Conservation (phyloP, 495 filamentous ascomycete genomes). For the Neurospora sp. region DNA sequence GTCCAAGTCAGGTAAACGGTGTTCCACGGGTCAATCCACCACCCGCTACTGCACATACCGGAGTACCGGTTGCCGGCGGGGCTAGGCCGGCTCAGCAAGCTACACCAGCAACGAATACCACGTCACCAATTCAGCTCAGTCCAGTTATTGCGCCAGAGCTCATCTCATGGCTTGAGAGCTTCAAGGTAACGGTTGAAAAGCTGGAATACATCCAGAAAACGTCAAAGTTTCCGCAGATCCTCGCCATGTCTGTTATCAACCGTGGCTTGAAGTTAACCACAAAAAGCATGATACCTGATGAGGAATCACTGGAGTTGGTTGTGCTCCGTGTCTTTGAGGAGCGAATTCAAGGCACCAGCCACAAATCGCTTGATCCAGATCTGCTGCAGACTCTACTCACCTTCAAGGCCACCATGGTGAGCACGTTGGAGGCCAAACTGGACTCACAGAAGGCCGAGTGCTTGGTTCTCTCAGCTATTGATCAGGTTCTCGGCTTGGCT, state of each 20-base stretch:
- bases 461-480: slow-evolving; percentile 26
- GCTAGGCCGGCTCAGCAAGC: slow-evolving; percentile 7
- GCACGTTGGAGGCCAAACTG: slow-evolving; percentile 16
- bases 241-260: slow-evolving; percentile 27
- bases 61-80: not conserved
- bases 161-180: slow-evolving; percentile 16
- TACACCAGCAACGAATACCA: not conserved
- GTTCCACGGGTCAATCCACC: slow-evolving; percentile 6
- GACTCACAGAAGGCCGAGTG: slow-evolving; percentile 18
- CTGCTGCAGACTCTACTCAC: slow-evolving; percentile 14
- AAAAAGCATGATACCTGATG: slow-evolving; percentile 13
- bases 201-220: slow-evolving; percentile 9
- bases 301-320: slow-evolving; percentile 19
- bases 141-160: slow-evolving; percentile 21
- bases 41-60: slow-evolving; percentile 1
- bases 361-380: slow-evolving; percentile 16
- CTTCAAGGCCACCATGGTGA: slow-evolving; percentile 19
- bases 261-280: slow-evolving; percentile 21
- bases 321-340: slow-evolving; percentile 20
- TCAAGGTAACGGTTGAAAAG: slow-evolving; percentile 19
- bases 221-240: slow-evolving; percentile 8
- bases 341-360: slow-evolving; percentile 3
- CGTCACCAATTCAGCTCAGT: slow-evolving; percentile 5
- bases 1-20: slow-evolving; percentile 12
- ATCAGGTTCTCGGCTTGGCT: slow-evolving; percentile 25